Evolutionary conservation across 2,329 filamentous ascomycete genomes (phyloP).

Genomic region (Elsinoe batatas): DNA sequence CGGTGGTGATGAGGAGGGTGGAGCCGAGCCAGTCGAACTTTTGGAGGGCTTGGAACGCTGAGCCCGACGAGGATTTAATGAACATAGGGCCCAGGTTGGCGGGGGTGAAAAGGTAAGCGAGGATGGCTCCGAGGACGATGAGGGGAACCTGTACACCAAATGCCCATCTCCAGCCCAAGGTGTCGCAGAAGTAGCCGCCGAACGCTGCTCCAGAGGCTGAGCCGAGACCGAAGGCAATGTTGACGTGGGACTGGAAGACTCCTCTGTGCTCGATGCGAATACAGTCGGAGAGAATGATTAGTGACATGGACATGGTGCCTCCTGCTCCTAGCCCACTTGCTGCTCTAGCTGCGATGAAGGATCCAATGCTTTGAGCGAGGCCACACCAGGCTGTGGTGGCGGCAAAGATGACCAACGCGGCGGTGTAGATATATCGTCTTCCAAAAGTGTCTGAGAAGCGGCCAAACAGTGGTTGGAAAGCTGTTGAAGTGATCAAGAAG

Average conservation of each 20-base stretch:
- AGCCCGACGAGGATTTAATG: slow-evolving; percentile 32
- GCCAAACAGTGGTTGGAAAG: slow-evolving; percentile 65
- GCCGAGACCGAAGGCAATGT: slow-evolving; percentile 50
- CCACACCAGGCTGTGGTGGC: slow-evolving; percentile 60
- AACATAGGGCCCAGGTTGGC: slow-evolving; percentile 36
- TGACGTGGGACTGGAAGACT: slow-evolving; percentile 60
- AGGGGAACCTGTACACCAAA: slow-evolving; percentile 46
- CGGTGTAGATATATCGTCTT: slow-evolving; percentile 41
- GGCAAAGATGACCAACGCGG: slow-evolving; percentile 53
- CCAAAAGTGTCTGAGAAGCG: slow-evolving; percentile 63
- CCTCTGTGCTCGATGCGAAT: slow-evolving; percentile 65
- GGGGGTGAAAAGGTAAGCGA: slow-evolving; percentile 36
- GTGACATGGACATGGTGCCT: slow-evolving; percentile 57
- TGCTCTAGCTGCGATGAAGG: slow-evolving; percentile 60
- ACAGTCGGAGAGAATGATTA: slow-evolving; percentile 62
- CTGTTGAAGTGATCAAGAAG: slow-evolving; percentile 66
- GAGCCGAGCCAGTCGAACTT: slow-evolving; percentile 43
- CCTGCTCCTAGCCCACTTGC: slow-evolving; percentile 65
- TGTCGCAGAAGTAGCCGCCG: slow-evolving; percentile 60
- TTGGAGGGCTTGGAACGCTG: slow-evolving; percentile 34
- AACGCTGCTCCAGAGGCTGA: slow-evolving; percentile 52
- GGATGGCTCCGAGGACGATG: slow-evolving; percentile 36
- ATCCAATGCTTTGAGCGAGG: slow-evolving; percentile 55
- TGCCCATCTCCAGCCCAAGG: slow-evolving; percentile 63
- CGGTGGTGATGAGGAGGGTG: slow-evolving; percentile 35